phyloP scores from a whole-genome alignment of 1,139 yeast genomes.

The Pichia sp. region DNA sequence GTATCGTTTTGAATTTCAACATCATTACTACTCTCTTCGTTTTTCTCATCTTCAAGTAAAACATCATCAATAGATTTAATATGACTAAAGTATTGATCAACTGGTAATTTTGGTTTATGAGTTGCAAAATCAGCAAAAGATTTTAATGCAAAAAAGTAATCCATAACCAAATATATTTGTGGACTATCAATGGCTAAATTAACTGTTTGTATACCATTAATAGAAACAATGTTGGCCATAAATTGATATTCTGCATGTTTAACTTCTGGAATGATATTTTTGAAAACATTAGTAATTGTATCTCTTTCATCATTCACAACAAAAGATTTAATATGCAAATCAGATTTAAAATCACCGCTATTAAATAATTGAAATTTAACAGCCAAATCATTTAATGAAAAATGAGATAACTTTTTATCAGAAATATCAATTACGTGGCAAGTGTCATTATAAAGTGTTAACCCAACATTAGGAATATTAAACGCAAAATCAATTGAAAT shows the following conservation, averaged over 20 bases:
- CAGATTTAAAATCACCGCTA: conserved; percentile 53
- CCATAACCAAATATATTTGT: conserved; percentile 72
- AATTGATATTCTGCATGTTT: conserved; percentile 66
- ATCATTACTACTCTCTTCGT: conserved; percentile 4
- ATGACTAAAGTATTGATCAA: conserved; percentile 6
- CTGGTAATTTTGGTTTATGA: conserved; percentile 14
- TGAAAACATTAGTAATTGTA: conserved; percentile 58
- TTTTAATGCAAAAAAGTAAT: conserved; percentile 74
- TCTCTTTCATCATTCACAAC: conserved; percentile 70
- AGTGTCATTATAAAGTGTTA: conserved; percentile 62
- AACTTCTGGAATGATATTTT: conserved; percentile 72
- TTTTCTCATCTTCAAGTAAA: background rate
- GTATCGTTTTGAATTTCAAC: background rate
- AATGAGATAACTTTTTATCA: conserved; percentile 48
- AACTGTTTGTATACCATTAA: conserved; percentile 33
- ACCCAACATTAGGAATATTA: conserved; percentile 54
- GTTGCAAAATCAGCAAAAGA: conserved; percentile 46
- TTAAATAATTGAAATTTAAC: conserved; percentile 45
- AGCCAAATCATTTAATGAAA: conserved; percentile 57
- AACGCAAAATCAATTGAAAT: conserved; percentile 42
- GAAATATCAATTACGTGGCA: conserved; percentile 34
- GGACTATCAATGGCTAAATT: conserved; percentile 77
- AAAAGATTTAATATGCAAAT: conserved; percentile 64
- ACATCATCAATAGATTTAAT: conserved; percentile 15
- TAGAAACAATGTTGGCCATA: conserved; percentile 42